phyloP scores from a whole-genome alignment of 1,284 basidiomycete genomes.

The Mrakiaceae sp. region DNA sequence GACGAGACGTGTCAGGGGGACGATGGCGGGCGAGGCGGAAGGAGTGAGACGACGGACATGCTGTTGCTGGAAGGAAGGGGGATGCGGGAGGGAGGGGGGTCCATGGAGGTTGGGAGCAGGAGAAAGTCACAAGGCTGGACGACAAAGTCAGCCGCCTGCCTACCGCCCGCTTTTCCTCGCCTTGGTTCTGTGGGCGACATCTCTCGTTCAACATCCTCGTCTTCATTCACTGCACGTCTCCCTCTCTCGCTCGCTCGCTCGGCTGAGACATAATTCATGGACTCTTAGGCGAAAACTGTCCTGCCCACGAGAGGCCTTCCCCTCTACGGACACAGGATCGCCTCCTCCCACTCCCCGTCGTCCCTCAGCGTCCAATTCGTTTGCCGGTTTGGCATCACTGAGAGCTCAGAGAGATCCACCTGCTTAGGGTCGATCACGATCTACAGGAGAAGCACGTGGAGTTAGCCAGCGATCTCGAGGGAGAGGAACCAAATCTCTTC shows the following conservation, averaged over 20 bases:
- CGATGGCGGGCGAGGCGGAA: neutral
- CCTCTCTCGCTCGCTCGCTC: too few relatives aligned
- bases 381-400: constrained; percentile 8
- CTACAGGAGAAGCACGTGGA: neutral
- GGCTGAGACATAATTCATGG: neutral
- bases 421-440: constrained; percentile 5
- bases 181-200: too few relatives aligned
- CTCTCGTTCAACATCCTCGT: too few relatives aligned
- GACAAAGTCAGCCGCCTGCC: too few relatives aligned
- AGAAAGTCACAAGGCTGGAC: too few relatives aligned
- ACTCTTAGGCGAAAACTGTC: neutral
- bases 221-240: too few relatives aligned
- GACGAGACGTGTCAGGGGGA: neutral
- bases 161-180: too few relatives aligned
- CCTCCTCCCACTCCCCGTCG: constrained; percentile 6
- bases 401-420: constrained; percentile 11
- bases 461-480: neutral
- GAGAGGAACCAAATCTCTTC: neutral
- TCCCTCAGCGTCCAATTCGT: constrained; percentile 4
- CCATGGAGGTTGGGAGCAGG: too few relatives aligned
- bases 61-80: too few relatives aligned
- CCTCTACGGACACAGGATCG: constrained; percentile 6
- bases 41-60: neutral
- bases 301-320: neutral
- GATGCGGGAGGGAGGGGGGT: too few relatives aligned